A percentile compares a stretch with the other conserved stretches of the same genome.
These are phyloP conservation scores for Erodium trifolium DNA, from an alignment of 441 rosid genomes.

Conservation along the genomic window DNA sequence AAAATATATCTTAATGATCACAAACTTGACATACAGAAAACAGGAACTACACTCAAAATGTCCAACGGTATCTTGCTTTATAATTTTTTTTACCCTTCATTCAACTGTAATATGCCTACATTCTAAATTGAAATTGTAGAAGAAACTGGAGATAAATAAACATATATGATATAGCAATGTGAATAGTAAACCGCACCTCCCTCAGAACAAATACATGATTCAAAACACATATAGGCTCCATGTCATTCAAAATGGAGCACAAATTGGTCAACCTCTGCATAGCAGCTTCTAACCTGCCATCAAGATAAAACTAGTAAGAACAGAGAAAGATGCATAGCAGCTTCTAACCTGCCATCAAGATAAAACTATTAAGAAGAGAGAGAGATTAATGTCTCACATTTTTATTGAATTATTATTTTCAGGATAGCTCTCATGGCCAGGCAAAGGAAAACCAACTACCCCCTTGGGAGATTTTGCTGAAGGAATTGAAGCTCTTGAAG, in stretches of 20 bases:
- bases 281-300: constrained; percentile 98
- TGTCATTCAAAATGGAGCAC: constrained; percentile 89
- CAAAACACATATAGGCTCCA: constrained; percentile 98
- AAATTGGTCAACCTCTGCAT: constrained; percentile 96
- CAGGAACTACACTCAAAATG: background rate
- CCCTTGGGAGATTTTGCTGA: constrained; percentile 78
- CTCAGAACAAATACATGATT: constrained; percentile 94
- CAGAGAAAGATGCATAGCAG: constrained; percentile 99
- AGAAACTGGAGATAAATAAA: background rate
- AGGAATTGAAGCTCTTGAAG: constrained; percentile 55
- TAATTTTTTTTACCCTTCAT: background rate
- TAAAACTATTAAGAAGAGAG: constrained; percentile 16
- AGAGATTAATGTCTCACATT: constrained; percentile 43
- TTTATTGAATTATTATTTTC: constrained; percentile 85
- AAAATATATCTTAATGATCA: background rate
- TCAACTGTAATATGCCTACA: background rate
- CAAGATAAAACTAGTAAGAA: constrained; percentile 16
- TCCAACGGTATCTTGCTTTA: background rate
- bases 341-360: constrained; percentile 80
- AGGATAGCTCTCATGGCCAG: constrained; percentile 96
- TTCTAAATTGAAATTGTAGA: background rate
- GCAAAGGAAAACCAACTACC: constrained; percentile 61
- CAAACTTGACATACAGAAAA: background rate
- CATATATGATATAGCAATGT: background rate
- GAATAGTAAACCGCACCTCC: constrained; percentile 52